Conservation (phyloP, 1,284 basidiomycete species). For the Microbotryum intermedium region DNA sequence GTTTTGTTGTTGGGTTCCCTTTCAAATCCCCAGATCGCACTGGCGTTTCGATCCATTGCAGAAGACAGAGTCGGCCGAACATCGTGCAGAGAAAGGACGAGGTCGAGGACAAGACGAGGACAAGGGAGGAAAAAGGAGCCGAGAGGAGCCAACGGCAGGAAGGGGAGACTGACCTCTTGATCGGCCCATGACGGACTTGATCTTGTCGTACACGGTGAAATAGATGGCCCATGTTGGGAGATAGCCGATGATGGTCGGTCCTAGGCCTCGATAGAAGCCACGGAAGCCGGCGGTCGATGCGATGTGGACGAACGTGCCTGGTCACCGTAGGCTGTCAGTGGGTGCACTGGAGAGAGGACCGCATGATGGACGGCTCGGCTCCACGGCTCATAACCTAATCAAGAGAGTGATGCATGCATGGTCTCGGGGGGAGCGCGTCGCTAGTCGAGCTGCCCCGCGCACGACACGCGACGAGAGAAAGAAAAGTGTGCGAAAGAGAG, state of each 20-base stretch:
- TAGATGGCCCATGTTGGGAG: constrained; percentile 97
- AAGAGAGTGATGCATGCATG: too few species aligned
- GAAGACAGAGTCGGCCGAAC: not conserved
- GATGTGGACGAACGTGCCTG: constrained; percentile 65
- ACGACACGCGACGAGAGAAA: not conserved
- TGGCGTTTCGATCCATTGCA: too few species aligned
- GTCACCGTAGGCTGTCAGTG: not conserved
- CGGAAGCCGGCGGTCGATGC: constrained; percentile 65
- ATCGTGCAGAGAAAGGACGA: too few species aligned
- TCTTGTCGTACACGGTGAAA: constrained; percentile 91
- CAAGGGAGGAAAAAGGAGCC: not conserved
- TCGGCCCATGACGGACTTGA: constrained; percentile 63
- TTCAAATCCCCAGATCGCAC: too few species aligned
- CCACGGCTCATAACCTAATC: too few species aligned
- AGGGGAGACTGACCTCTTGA: constrained; percentile 31
- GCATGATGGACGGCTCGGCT: too few species aligned
- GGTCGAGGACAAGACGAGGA: not conserved
- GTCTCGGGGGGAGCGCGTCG: too few species aligned
- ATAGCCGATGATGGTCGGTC: constrained; percentile 90
- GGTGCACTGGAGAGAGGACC: too few species aligned
- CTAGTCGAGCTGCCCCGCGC: too few species aligned
- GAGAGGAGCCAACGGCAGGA: not conserved
- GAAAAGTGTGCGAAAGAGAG: not conserved
- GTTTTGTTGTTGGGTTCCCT: not conserved
- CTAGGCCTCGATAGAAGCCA: constrained; percentile 84